Evolutionary conservation across 1,284 basidiomycete species (phyloP), one percentile per base, ranked within the genome.

Genomic region (Butyriboletus appendiculatus): DNA sequence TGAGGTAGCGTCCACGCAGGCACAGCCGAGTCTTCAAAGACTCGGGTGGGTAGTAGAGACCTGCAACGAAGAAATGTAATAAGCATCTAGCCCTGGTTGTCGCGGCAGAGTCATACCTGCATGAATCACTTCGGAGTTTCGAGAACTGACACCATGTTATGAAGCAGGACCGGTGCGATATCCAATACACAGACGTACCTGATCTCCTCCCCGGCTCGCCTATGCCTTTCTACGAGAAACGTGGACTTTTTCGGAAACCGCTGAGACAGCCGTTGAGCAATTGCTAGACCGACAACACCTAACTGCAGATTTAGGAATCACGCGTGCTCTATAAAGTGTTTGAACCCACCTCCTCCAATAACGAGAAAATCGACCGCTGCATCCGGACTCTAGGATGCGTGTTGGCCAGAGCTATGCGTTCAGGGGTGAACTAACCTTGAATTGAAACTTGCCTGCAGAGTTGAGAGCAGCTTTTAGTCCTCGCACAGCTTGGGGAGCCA

Each of bases 61-160:
- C 88, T 90, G 50, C n/a, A 39, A 45, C n/a, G 16, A 32, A 28
- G 32, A 16, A 16, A 22, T 15, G 16, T 34, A 33, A 52, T 45
- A 2, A 57, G 39, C 10, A 14, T 12, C 16, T 44, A 11, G 52
- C 33, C 26, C 38, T 48, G 45, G 20, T 28, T 43, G 12, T 48
- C 35, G 35, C 15, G 28, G 30, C 37, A 45, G 20, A 26, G 35
- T 61, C 67, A 52, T 64, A 85, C 92, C 92, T 57, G 93, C 92
- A 73, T 98, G 96, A 41, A 98, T 90, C 15, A 99, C 96, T 67
- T 98, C 96, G 1, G 94, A 96, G 69, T 98, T 98, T 20, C 96
- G 86, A 37, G 94, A 94, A 68, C 92, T 95, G 55, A 22, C 18
- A 3, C 26, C 24, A 30, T 34, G 26, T 35, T n/a, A 37, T 45